Evolutionary conservation across 2,329 filamentous ascomycete genomes (phyloP).

Genomic region (Colletotrichum chrysophilum): DNA sequence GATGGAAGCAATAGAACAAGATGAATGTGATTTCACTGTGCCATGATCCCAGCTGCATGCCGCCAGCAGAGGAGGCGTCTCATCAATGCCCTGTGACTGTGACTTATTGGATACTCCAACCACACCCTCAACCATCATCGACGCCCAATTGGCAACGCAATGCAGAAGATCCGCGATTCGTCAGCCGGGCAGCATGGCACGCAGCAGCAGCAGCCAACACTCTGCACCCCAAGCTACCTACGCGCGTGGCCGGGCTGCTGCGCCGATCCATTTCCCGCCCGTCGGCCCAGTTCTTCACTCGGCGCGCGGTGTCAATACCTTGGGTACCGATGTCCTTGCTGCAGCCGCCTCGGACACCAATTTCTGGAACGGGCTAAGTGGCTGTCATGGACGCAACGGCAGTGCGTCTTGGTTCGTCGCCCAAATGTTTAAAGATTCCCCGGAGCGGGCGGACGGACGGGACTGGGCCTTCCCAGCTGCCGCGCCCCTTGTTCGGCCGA

Average conservation of each 20-base stretch:
- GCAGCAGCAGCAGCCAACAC: background rate
- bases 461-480: constrained; percentile 5
- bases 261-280: background rate
- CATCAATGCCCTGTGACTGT: background rate
- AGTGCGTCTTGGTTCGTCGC: constrained; percentile 4
- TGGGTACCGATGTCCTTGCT: background rate
- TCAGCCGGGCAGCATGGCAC: background rate
- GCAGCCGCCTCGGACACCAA: background rate
- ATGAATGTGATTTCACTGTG: background rate
- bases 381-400: background rate
- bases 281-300: background rate
- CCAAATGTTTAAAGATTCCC: constrained; percentile 7
- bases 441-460: constrained; percentile 15
- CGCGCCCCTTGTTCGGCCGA: constrained; percentile 12
- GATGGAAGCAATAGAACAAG: constrained; percentile 2
- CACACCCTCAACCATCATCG: background rate
- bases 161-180: background rate
- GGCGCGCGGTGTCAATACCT: background rate
- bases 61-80: background rate
- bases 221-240: background rate
- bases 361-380: background rate
- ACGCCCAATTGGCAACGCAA: background rate
- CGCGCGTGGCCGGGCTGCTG: background rate
- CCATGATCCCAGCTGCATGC: background rate
- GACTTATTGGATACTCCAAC: background rate